Base-by-base conservation (phyloP, 768 basidiomycete genomes). In the Hemileccinum rubropunctum region DNA sequence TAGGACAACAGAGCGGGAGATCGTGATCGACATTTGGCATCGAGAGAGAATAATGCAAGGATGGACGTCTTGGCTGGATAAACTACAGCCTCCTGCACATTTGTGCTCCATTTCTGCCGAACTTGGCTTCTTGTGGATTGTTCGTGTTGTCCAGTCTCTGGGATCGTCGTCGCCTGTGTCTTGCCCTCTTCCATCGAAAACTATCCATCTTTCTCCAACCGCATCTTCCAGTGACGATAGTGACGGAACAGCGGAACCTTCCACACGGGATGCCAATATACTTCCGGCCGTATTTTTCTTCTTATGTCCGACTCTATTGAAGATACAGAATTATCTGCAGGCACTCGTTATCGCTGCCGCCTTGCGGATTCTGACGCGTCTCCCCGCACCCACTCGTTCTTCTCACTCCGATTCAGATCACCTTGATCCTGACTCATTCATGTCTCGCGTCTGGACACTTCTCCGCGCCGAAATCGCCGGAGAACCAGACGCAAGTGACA, bases 241-340 rank as follows among this genome's bases (percentile, higher is more conserved):
- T 2, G 11, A 38, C 12, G 54, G 44, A 45, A 27, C 28, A 15
- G 3, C 9, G 28, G 55, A 51, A 10, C 15, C 50, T 15, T 27
- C 42, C 26, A 32, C 35, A 9, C 15, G 12, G 20, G 21, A 20
- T 9, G 47, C n/a, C 6, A 84, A 87, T 52, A 50, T 54, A 18
- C 71, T 89, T 14, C 86, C 88, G 1, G 84, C 86, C 0, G 79
- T 81, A 30, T 78, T 88, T 53, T 79, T 88, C 58, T 81, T 88
- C 61, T 73, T 73, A 1, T 59, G 72, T 5, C 81, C 81, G 2
- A 63, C 73, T 6, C 70, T 88, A 0, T 61, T 84, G 37, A 77
- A 76, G 59, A 58, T 81, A 12, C 87, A 90, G 64, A 86, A 90
- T 55, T 77, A 80, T 56, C 65, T 88, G 6, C 87, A 90, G 60